Conservation (phyloP, 768 basidiomycete species). For the Lactarius pseudohatsudake region DNA sequence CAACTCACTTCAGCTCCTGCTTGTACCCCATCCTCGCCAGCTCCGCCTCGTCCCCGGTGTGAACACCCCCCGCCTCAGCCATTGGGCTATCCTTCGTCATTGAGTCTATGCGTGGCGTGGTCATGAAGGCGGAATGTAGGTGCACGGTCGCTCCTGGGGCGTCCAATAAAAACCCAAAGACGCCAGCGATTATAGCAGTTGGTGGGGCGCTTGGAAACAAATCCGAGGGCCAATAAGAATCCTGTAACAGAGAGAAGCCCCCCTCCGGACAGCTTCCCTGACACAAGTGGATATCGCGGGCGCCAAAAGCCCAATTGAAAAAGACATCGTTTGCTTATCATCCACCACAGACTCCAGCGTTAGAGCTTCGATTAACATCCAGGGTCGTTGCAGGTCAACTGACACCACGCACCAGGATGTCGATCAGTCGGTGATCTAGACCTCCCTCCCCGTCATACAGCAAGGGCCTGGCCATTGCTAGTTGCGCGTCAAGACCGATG, state of each 20-base stretch:
- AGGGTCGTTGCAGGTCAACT: too few relatives aligned
- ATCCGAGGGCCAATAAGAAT: neutral
- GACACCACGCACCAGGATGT: neutral
- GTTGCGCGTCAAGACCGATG: neutral
- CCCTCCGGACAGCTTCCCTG: neutral
- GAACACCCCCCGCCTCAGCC: neutral
- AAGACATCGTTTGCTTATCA: neutral
- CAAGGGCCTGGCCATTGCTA: neutral
- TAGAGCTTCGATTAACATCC: neutral
- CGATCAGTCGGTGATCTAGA: neutral
- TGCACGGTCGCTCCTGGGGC: neutral
- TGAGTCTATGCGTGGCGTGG: neutral
- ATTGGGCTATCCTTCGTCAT: neutral
- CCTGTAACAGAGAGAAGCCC: neutral
- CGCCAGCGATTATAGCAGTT: neutral
- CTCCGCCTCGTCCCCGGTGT: constrained; percentile 54
- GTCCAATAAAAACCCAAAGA: neutral
- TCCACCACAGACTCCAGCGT: neutral
- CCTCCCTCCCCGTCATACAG: neutral
- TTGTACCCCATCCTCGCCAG: constrained; percentile 71
- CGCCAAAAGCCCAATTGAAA: neutral
- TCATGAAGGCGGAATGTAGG: neutral
- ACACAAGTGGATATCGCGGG: neutral
- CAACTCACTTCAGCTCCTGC: constrained; percentile 61
- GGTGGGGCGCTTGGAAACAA: neutral